Evolutionary conservation across 352 stramenopile genomes (phyloP).

Genomic region (Salisapilia sapeloensis): DNA sequence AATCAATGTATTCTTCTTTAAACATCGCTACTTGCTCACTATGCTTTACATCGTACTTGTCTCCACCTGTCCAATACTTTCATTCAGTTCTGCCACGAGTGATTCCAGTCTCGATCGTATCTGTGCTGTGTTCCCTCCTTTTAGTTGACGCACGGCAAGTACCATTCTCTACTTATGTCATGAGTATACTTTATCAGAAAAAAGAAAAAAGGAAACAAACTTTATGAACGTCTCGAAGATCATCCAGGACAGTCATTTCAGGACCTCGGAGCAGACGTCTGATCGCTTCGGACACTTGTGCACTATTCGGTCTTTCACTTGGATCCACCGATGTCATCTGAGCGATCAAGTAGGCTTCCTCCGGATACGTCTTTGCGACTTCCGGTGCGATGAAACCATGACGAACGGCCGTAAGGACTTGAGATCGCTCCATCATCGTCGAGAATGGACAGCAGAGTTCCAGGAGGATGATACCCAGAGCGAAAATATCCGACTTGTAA

Average conservation of each 20-base stretch:
- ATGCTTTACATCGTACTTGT: no score
- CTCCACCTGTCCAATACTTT: no score
- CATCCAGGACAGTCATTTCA: constrained; percentile 32
- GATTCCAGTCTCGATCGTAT: constrained; percentile 34
- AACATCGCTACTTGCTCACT: no score
- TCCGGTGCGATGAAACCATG: constrained; percentile 62
- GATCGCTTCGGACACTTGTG: constrained; percentile 43
- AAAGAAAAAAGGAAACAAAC: constrained; percentile 5
- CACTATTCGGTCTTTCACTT: constrained; percentile 27
- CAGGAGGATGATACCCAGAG: constrained; percentile 66
- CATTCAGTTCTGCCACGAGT: constrained; percentile 41
- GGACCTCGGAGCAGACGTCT: constrained; percentile 13
- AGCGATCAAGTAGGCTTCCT: constrained; percentile 55
- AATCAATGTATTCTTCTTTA: no score
- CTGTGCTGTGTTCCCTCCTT: constrained; percentile 45
- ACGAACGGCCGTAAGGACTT: constrained; percentile 60
- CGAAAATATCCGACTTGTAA: constrained; percentile 77
- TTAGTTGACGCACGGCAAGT: constrained; percentile 29
- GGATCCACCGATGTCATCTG: constrained; percentile 66
- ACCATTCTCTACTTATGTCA: constrained; percentile 12
- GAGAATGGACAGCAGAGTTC: constrained; percentile 67
- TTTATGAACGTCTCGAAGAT: constrained; percentile 38
- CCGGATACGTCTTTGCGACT: constrained; percentile 35
- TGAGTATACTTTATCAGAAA: neutral
- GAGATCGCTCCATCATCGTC: constrained; percentile 77